Evolutionary conservation across 2,329 filamentous ascomycete genomes (phyloP).

Genomic region (Hymenoscyphus scutula): DNA sequence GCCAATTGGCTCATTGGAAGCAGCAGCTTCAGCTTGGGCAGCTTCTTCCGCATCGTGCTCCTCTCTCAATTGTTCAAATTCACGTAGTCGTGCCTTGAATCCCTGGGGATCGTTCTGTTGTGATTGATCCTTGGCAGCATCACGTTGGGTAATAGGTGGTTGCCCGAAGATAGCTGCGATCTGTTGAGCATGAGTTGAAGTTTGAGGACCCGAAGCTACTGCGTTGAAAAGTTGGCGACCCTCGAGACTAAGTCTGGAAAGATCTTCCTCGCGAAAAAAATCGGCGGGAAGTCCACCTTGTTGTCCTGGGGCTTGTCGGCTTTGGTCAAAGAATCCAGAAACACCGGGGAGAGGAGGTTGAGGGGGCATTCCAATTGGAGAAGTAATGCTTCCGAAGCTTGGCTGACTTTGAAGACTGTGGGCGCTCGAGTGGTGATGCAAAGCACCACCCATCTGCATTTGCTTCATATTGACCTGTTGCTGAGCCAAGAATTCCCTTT

Average conservation of each 20-base stretch:
- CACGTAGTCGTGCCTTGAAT: slow-evolving; percentile 64
- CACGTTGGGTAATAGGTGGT: slow-evolving; percentile 40
- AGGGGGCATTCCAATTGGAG: slow-evolving; percentile 64
- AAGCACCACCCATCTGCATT: slow-evolving; percentile 61
- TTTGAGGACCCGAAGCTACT: slow-evolving; percentile 22
- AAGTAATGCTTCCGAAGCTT: slow-evolving; percentile 91
- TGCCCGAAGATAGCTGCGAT: slow-evolving; percentile 33
- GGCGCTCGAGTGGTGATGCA: slow-evolving; percentile 92
- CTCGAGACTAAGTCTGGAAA: slow-evolving; percentile 64
- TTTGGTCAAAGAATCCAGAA: slow-evolving; percentile 67
- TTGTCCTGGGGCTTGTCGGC: slow-evolving; percentile 43
- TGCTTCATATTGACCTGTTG: slow-evolving; percentile 77
- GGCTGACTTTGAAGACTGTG: slow-evolving; percentile 97
- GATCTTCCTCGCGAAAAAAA: slow-evolving; percentile 68
- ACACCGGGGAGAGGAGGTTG: slow-evolving; percentile 50
- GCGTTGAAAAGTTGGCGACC: slow-evolving; percentile 22
- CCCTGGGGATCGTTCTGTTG: slow-evolving; percentile 60
- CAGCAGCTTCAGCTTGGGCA: slow-evolving; percentile 29
- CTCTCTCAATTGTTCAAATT: slow-evolving; percentile 79
- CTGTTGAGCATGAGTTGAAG: slow-evolving; percentile 31
- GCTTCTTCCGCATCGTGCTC: slow-evolving; percentile 60
- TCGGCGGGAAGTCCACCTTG: slow-evolving; percentile 44
- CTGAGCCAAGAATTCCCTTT: slow-evolving; percentile 87
- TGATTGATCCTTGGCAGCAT: slow-evolving; percentile 57
- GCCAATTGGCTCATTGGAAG: slow-evolving; percentile 36